phyloP scores from a whole-genome alignment of 495 filamentous ascomycete genomes.

The Podospora conica region DNA sequence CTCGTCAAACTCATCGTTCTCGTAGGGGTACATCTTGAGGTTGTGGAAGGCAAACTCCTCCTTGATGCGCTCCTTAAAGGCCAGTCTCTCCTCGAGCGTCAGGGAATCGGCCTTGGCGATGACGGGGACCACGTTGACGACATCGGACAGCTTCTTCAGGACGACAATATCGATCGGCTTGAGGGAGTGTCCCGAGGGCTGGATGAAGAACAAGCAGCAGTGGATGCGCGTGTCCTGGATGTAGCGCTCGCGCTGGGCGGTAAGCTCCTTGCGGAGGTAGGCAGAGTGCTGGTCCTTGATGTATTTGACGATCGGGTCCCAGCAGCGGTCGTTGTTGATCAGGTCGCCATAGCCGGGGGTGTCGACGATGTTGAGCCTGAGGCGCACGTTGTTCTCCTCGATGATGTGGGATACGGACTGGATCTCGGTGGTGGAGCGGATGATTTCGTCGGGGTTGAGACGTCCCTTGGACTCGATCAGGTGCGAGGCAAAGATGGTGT shows the following conservation, averaged over 20 bases:
- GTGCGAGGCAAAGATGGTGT: constrained; percentile 99
- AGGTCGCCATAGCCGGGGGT: constrained; percentile 98
- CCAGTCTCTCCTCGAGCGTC: constrained; percentile 88
- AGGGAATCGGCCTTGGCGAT: constrained; percentile 98
- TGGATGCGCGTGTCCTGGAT: constrained; percentile 99
- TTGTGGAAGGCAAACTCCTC: constrained; percentile 99
- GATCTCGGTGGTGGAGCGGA: constrained; percentile 95
- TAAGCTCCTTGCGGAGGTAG: constrained; percentile 98
- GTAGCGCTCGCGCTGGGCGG: constrained; percentile 98
- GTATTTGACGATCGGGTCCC: constrained; percentile 99
- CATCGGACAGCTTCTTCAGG: constrained; percentile 96
- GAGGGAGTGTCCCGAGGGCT: constrained; percentile 91
- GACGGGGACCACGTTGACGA: constrained; percentile 97
- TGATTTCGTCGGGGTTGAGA: constrained; percentile 80
- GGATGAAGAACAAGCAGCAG: constrained; percentile 99
- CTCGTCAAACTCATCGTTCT: constrained; percentile 96
- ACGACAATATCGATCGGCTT: constrained; percentile 99
- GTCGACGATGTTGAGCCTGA: constrained; percentile 94
- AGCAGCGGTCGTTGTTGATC: constrained; percentile 99
- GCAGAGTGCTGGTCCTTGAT: constrained; percentile 99
- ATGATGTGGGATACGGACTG: constrained; percentile 97
- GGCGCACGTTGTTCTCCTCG: constrained; percentile 97
- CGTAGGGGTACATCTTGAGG: constrained; percentile 99
- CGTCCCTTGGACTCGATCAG: constrained; percentile 98
- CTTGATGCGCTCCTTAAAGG: constrained; percentile 98